Evolutionary conservation across 768 basidiomycete genomes (phyloP), one percentile per base, ranked within the genome.

Genomic region (Boletus rufocinnamomeus): DNA sequence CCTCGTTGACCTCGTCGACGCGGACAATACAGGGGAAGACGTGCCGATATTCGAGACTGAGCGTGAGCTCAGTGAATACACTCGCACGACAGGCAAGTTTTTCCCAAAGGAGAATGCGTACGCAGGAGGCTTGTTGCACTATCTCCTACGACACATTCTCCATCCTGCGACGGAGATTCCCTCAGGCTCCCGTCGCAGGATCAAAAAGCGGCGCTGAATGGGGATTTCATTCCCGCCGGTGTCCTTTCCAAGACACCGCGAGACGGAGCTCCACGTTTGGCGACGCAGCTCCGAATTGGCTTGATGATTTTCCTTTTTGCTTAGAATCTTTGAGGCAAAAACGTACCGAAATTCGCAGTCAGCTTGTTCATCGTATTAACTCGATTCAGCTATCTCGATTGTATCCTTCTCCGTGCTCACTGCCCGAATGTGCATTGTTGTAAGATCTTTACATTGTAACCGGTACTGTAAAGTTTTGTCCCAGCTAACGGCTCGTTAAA

Each of bases 1-100:
- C 4, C 66, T 66, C 14, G 66, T 66, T 28, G 66, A 66, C 28
- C 65, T 66, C 19, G 64, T 65, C 7, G 64, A 66, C 34, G 48
- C 34, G 1, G 25, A 64, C 10, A 37, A 7, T 0, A 64, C 66
- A 2, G 62, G 59, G 0, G 11, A 46, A 1, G 34, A 57, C 0
- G 54, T 65, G 0, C 16, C 30, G 1, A n/a, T 61, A 0, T 66
- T 66, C 49, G 13, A 16, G 0, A 34, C 65, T 32, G 65, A 66
- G 46, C 27, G 17, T 5, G 34, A 51, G 6, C 58, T 66, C 27
- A 56, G 56, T 7, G 10, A 56, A 3, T 67, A 66, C 17, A 66
- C 65, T 0, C 14, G 11, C 10, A 6, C 1, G 0, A 30, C 41
- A 0, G 62, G 65, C 2, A 67, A 67, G 44, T 54, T 27, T 3